Percentiles rank a stretch among this genome's conserved stretches.
Conservation (phyloP, 768 basidiomycete genomes). For the Boletus sensibilis region DNA sequence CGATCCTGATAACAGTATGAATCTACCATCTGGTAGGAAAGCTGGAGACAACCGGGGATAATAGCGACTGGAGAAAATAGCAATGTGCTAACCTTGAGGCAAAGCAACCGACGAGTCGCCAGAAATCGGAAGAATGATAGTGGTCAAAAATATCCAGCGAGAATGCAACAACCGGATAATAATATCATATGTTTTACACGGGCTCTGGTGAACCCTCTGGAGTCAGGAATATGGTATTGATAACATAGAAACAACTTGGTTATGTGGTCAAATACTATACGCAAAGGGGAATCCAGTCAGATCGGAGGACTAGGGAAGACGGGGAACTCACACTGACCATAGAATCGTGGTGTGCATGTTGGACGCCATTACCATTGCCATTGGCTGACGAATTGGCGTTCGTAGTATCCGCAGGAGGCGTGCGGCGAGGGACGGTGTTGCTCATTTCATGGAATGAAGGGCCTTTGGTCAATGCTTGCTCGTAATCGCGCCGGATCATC, state of each 20-base stretch:
- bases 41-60: neutral
- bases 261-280: conserved; percentile 28
- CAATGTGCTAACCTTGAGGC: conserved; percentile 13
- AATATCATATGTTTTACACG: conserved; percentile 27
- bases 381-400: conserved; percentile 12
- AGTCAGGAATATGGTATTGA: conserved; percentile 25
- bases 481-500: conserved; percentile 56
- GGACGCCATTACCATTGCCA: conserved; percentile 19
- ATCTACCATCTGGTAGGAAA: conserved; percentile 13
- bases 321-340: conserved; percentile 9
- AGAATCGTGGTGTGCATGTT: conserved; percentile 20
- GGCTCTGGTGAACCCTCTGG: conserved; percentile 7
- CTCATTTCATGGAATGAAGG: conserved; percentile 43
- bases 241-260: conserved; percentile 20
- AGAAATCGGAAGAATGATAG: conserved; percentile 4
- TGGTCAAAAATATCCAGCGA: conserved; percentile 10
- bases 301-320: neutral
- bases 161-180: conserved; percentile 18
- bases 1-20: conserved; percentile 8
- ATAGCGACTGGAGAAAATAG: conserved; percentile 16
- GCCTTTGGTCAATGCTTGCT: conserved; percentile 39
- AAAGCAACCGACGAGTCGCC: conserved; percentile 1
- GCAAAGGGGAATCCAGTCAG: conserved; percentile 9
- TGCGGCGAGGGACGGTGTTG: conserved; percentile 30
- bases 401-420: conserved; percentile 17